Evolutionary conservation across 371 early-diverging fungal genomes (phyloP).

Genomic region (Circinella minor): DNA sequence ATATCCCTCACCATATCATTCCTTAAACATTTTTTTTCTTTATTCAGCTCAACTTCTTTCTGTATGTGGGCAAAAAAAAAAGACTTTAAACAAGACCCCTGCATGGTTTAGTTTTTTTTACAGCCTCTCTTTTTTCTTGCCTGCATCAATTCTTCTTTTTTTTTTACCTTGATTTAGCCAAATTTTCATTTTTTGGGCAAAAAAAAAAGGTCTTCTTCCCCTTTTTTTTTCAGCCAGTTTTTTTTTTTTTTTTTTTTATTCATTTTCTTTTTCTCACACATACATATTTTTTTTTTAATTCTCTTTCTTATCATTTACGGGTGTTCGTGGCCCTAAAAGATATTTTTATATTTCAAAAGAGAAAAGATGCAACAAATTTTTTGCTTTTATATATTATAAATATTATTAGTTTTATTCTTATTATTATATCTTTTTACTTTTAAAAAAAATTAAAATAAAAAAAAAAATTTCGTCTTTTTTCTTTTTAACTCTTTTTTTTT

Average conservation of each 20-base stretch:
- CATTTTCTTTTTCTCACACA: no score
- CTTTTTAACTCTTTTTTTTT: no score
- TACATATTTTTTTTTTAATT: background rate
- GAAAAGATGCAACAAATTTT: background rate
- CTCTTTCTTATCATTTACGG: background rate
- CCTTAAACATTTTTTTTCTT: conserved; percentile 3
- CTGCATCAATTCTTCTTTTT: conserved; percentile 6
- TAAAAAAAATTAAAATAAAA: no score
- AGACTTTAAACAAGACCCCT: background rate
- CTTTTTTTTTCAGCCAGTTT: background rate
- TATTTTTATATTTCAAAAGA: background rate
- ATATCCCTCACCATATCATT: background rate
- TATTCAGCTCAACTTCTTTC: background rate
- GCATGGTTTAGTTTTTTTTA: background rate
- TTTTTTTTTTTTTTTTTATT: background rate
- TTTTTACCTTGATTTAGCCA: conserved; percentile 18
- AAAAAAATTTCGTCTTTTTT: no score
- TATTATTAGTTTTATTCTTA: no score
- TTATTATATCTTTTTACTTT: no score
- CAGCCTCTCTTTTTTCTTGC: background rate
- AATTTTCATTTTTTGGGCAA: conserved; percentile 18
- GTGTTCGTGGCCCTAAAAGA: conserved; percentile 3
- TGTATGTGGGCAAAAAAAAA: conserved; percentile 15
- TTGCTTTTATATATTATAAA: no score
- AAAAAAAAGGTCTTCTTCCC: background rate